Evolutionary conservation across 2,329 filamentous ascomycete genomes (phyloP), one percentile per base, ranked within the genome.

Genomic region (Amylocarpus encephaloides): DNA sequence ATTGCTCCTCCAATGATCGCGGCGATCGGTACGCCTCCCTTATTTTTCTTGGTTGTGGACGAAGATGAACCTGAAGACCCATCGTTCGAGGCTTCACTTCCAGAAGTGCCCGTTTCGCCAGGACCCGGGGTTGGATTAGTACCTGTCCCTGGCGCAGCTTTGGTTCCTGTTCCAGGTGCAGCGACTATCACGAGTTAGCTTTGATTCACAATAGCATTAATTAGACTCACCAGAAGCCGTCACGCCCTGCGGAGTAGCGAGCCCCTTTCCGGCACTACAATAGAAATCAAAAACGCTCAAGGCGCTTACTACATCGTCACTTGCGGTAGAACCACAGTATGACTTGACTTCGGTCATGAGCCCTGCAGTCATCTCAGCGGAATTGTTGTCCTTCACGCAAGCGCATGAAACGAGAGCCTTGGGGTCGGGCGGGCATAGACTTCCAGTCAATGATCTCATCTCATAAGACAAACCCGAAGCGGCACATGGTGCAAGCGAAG

Each of bases 401-500:
- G 45, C 48, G 46, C 55, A 58, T 26, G 52, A 55, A 22, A 52
- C 55, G 6, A 58, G 30, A 6, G 43, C 49, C 33, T 35, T 33
- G 7, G 55, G 53, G 10, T 36, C 44, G 7, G 46, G 29, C 1
- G 50, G 52, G 32, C 55, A 57, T 30, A 49, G 33, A 10, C 26
- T 19, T 12, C 7, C 15, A 12, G 46, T 44, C 30, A 48, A 26
- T 11, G 26, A 29, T 16, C 7, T 13, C 11, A 54, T 35, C 29
- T 51, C 34, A 43, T 54, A 52, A 2, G 42, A 44, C 1, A 57
- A 11, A 6, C 43, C 54, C 11, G 26, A 32, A 34, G 32, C 43
- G n/a, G 54, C 54, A 39, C 54, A 57, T 12, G 39, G 38, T 18
- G 52, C 68, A 0, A 80, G 65, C 0, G 70, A 67, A 38, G 66